phyloP scores from a whole-genome alignment of 2,329 filamentous ascomycete genomes.

The Phaeosphaeriaceae sp. region DNA sequence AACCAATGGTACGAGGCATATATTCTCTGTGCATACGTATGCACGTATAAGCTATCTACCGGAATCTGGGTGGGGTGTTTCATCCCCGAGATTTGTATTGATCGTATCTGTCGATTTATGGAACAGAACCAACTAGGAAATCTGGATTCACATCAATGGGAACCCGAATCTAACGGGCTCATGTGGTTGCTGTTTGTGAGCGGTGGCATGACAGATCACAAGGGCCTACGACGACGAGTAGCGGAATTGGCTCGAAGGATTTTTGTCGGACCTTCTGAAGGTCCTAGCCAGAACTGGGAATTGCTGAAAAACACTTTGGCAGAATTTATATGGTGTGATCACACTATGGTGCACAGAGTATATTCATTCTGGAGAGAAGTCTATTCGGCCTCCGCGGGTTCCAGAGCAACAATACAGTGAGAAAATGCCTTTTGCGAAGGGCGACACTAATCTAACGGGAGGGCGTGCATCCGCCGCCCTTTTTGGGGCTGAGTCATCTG shows the following conservation, averaged over 20 bases:
- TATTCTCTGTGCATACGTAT: slow-evolving; percentile 19
- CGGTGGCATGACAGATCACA: slow-evolving; percentile 16
- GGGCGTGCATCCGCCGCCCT: too few species aligned
- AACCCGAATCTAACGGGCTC: slow-evolving; percentile 5
- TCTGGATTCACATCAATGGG: slow-evolving; percentile 2
- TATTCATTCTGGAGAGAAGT: slow-evolving; percentile 19
- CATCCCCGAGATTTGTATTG: slow-evolving; percentile 21
- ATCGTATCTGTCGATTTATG: too few species aligned
- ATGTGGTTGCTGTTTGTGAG: slow-evolving; percentile 21
- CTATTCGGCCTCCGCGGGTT: background rate
- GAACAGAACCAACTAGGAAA: too few species aligned
- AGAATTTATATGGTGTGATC: slow-evolving; percentile 21
- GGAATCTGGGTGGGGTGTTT: slow-evolving; percentile 26
- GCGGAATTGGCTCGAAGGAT: background rate
- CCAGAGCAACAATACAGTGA: background rate
- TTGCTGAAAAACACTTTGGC: slow-evolving; percentile 1
- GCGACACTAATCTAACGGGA: too few species aligned
- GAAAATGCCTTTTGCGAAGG: too few species aligned
- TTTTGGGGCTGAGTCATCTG: too few species aligned
- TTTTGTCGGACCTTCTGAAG: background rate
- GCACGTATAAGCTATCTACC: slow-evolving; percentile 24
- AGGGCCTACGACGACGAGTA: background rate
- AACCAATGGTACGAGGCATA: slow-evolving; percentile 17
- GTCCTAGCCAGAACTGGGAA: slow-evolving; percentile 12
- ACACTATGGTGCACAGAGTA: slow-evolving; percentile 16